A percentile compares a stretch with the other conserved stretches of the same genome.
Evolutionary conservation across 805 yeast species (phyloP).

Genomic region (Hemisphaericaspora nanyangensis): DNA sequence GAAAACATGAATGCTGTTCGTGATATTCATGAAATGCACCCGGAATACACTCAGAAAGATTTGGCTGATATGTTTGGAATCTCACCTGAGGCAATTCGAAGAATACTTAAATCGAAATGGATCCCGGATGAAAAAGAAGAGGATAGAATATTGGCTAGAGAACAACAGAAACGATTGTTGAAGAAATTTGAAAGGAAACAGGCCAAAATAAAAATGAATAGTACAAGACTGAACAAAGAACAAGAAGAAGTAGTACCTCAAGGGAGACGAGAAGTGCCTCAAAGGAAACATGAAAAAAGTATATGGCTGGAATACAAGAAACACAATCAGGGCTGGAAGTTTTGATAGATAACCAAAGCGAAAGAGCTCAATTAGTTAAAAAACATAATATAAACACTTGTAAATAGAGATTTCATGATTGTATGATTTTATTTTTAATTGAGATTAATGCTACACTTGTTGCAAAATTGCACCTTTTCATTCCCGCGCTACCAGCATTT

Average conservation of each 20-base stretch:
- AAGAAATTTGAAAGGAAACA: background rate
- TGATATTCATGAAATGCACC: constrained; percentile 50
- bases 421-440: no score
- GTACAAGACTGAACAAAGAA: background rate
- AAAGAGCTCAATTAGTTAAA: no score
- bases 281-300: no score
- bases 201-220: background rate
- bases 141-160: constrained; percentile 39
- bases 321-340: no score
- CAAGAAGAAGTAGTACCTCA: background rate
- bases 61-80: constrained; percentile 62
- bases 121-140: constrained; percentile 57
- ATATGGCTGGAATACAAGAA: no score
- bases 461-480: no score
- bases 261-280: no score
- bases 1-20: constrained; percentile 66
- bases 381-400: no score
- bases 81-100: constrained; percentile 78
- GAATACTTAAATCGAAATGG: constrained; percentile 79
- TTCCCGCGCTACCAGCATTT: no score
- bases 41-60: constrained; percentile 56
- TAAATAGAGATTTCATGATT: no score
- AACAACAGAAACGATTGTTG: constrained; percentile 11
- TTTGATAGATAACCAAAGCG: no score
- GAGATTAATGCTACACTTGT: no score